Conservation (phyloP, 495 filamentous ascomycete genomes). For the Achaetomiella virescens region DNA sequence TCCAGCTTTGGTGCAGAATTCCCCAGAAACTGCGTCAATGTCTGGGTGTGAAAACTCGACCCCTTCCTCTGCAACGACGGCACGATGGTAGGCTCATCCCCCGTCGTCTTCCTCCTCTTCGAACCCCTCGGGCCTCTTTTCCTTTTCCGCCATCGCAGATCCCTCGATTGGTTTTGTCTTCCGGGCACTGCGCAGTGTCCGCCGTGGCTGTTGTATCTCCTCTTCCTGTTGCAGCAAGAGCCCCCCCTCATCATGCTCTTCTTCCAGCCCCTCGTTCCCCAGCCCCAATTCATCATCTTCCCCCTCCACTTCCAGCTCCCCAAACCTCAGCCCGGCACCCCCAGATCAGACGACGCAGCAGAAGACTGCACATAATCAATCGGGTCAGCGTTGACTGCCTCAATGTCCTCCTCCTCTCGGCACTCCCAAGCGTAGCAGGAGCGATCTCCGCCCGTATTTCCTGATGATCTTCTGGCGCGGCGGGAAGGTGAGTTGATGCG, state of each 20-base stretch:
- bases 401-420: background rate
- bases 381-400: slow-evolving; percentile 46
- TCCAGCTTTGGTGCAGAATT: slow-evolving; percentile 9
- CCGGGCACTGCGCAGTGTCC: background rate
- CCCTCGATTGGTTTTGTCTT: slow-evolving; percentile 7
- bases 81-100: slow-evolving; percentile 23
- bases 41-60: slow-evolving; percentile 40
- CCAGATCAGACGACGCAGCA: slow-evolving; percentile 7
- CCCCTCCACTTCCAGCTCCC: slow-evolving; percentile 4
- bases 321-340: no score
- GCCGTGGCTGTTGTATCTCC: slow-evolving; percentile 12
- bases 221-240: slow-evolving; percentile 14
- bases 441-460: slow-evolving; percentile 34
- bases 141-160: slow-evolving; percentile 7
- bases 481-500: slow-evolving; percentile 37
- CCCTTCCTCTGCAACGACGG: slow-evolving; percentile 2
- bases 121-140: background rate
- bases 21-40: slow-evolving; percentile 37
- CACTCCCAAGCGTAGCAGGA: slow-evolving; percentile 11
- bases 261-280: background rate
- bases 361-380: slow-evolving; percentile 32
- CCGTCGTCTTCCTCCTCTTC: slow-evolving; percentile 37
- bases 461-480: slow-evolving; percentile 27
- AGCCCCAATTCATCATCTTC: slow-evolving; percentile 8
- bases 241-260: slow-evolving; percentile 10